Base-by-base conservation (phyloP, 306 rosid species). In the Fragaria nilgerrensis region DNA sequence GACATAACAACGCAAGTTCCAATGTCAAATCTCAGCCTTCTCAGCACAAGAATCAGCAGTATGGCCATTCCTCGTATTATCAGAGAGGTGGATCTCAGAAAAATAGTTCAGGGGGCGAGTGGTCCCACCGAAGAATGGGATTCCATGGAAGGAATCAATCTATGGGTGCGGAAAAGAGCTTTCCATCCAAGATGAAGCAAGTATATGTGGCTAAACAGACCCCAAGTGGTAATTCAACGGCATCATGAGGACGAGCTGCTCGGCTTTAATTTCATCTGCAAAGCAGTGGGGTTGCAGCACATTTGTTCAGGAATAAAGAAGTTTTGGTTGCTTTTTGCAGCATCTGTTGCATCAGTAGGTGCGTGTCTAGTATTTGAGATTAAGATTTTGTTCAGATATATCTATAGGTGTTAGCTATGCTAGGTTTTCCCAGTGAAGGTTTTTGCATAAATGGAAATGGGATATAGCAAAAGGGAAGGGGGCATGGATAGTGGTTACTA, bases 191-290 rank as follows among this genome's bases (percentile, higher is more conserved):
- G 82, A 83, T 86, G 82, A 94, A 94, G 83, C 98, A 94, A 81
- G 86, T 94, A 50, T 94, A 94, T 72, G 98, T 92, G 81, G 97
- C 97, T 58, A 94, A 92, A 77, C 98, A 90, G 89, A 79, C 96
- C 68, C 80, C 85, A 32, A 81, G 83, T 61, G 92, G 91, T 68
- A 78, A 88, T 64, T 82, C 92, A 67, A 56, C 88, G 43, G 61
- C 47, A 20, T 79, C 90, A 3, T 89, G 89, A 91, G 45, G 74
- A 58, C 68, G 39, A 79, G 53, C 62, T 72, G 77, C 82, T 48
- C 63, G 52, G 79, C 73, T 77, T 77, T 72, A 75, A 75, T 77
- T 77, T 75, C 77, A 48, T 80, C 25, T 58, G 67, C 52, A 68
- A 72, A 75, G 47, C 29, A 34, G 25, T 56, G 68, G 62, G 72